Conservation (phyloP, 805 yeast genomes). For the Pichia membranifaciens region DNA sequence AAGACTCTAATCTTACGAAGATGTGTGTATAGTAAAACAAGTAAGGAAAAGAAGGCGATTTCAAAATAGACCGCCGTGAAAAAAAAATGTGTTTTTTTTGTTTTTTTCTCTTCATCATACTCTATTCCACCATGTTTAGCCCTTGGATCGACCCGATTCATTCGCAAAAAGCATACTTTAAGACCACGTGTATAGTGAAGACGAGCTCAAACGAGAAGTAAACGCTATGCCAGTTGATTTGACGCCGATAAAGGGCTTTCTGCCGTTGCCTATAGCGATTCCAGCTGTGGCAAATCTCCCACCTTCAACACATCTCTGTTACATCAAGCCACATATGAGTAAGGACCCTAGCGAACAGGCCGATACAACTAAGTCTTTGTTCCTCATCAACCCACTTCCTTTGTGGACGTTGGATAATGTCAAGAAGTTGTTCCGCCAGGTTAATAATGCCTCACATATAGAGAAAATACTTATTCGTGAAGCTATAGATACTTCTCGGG, state of each 20-base stretch:
- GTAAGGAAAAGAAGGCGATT: too few relatives aligned
- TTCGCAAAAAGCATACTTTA: too few relatives aligned
- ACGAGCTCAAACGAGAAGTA: background rate
- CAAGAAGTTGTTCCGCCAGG: conserved; percentile 49
- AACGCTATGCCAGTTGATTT: background rate
- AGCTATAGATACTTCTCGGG: conserved; percentile 25
- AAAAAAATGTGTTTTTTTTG: too few relatives aligned
- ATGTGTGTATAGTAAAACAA: too few relatives aligned
- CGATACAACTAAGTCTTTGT: conserved; percentile 52
- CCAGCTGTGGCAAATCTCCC: conserved; percentile 25
- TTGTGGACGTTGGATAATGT: conserved; percentile 47
- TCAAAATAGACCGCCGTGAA: too few relatives aligned
- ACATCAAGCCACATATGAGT: conserved; percentile 57
- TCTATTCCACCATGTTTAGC: too few relatives aligned
- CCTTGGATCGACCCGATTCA: too few relatives aligned
- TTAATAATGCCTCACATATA: conserved; percentile 61
- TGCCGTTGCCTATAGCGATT: conserved; percentile 43
- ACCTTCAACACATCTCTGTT: conserved; percentile 47
- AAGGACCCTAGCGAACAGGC: conserved; percentile 32
- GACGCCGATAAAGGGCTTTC: conserved; percentile 53
- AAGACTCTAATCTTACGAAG: too few relatives aligned
- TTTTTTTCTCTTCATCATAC: background rate
- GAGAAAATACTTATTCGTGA: conserved; percentile 35
- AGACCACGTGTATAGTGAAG: too few relatives aligned
- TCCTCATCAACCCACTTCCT: conserved; percentile 71